Percentiles rank a stretch among this genome's conserved stretches.
These are phyloP conservation scores for Echites panduratus DNA, from an alignment of 257 asterid genomes.

Conservation along the genomic window DNA sequence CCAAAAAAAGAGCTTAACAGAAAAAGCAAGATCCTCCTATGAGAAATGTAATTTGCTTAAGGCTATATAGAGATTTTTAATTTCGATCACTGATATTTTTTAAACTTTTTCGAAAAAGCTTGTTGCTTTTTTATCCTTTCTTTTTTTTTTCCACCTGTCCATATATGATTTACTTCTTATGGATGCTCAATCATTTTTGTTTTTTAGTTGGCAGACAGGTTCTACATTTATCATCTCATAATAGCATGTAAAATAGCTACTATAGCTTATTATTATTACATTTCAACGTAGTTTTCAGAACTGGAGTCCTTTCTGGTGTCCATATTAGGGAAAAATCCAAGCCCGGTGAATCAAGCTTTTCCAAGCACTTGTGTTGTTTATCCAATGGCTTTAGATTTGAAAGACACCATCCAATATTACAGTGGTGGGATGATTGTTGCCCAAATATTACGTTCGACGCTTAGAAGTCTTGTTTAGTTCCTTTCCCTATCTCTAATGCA, in stretches of 20 bases:
- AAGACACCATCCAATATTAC: no score
- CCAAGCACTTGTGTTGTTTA: neutral
- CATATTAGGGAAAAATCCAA: conserved; percentile 4
- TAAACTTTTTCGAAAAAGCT: conserved; percentile 6
- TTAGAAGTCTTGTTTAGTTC: no score
- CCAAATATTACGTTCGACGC: no score
- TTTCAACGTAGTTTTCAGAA: conserved; percentile 28
- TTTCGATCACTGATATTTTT: conserved; percentile 18
- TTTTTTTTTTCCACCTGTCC: no score
- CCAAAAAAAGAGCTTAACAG: neutral
- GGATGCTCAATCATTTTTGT: conserved; percentile 8
- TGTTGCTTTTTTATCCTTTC: neutral
- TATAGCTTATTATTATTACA: neutral
- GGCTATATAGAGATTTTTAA: conserved; percentile 29
- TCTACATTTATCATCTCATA: neutral
- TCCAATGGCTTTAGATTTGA: no score
- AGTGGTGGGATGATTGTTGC: no score
- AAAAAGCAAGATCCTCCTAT: conserved; percentile 15
- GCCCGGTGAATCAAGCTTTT: no score
- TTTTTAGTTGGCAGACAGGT: conserved; percentile 10
- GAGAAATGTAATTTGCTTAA: conserved; percentile 6
- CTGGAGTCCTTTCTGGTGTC: conserved; percentile 24
- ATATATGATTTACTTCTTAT: neutral
- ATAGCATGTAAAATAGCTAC: neutral
- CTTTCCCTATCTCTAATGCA: no score